Evolutionary conservation across 129 eudicot genomes (phyloP).

Genomic region (Erigeron canadensis): DNA sequence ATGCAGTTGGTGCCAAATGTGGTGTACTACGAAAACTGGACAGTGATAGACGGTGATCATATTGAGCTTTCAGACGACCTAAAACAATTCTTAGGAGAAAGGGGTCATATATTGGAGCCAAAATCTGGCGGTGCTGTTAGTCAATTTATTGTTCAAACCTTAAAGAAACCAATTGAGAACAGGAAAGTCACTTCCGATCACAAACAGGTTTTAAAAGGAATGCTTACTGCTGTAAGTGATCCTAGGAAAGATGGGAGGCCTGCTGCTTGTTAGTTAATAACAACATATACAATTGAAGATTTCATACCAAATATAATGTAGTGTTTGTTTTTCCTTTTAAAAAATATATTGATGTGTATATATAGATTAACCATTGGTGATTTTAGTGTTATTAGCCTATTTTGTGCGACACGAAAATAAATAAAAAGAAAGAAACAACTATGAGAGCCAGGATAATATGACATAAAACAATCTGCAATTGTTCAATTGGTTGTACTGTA

Average conservation of each 20-base stretch:
- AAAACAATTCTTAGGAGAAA: conserved; percentile 58
- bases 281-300: too few species aligned
- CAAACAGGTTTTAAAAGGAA: conserved; percentile 37
- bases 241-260: conserved; percentile 82
- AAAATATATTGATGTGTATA: too few species aligned
- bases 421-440: too few species aligned
- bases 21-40: conserved; percentile 75
- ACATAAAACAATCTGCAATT: too few species aligned
- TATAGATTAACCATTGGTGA: too few species aligned
- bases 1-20: conserved; percentile 72
- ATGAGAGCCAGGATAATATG: too few species aligned
- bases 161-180: conserved; percentile 19
- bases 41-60: conserved; percentile 71
- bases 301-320: too few species aligned
- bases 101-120: conserved; percentile 61
- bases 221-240: conserved; percentile 76
- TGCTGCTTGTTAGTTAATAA: conserved; percentile 35
- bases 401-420: too few species aligned
- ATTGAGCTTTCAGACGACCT: conserved; percentile 59
- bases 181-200: conserved; percentile 18
- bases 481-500: too few species aligned
- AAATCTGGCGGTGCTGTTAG: conserved; percentile 62
- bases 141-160: conserved; percentile 72
- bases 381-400: too few species aligned
- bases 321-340: too few species aligned